Evolutionary conservation across 1,139 yeast genomes (phyloP).

Genomic region (Tardiomyces blankii): DNA sequence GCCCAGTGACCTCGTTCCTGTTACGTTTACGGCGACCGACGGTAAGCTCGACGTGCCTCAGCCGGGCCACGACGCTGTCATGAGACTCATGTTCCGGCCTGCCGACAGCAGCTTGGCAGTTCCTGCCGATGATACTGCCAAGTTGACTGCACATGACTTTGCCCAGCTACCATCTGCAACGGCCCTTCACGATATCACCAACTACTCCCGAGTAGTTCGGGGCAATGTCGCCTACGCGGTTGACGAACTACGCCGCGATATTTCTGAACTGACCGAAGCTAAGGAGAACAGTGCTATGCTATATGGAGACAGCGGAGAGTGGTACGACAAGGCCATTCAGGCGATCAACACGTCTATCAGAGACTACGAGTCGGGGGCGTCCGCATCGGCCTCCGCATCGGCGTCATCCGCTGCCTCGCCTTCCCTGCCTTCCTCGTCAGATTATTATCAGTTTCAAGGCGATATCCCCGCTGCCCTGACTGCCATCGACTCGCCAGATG

Average conservation of each 20-base stretch:
- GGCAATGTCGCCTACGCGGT: conserved; percentile 31
- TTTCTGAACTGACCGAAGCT: conserved; percentile 35
- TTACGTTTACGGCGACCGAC: conserved; percentile 43
- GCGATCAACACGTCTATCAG: conserved; percentile 35
- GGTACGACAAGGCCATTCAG: conserved; percentile 44
- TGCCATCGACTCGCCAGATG: neutral
- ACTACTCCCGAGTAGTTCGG: conserved; percentile 45
- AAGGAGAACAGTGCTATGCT: conserved; percentile 46
- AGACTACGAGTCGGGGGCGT: conserved; percentile 17
- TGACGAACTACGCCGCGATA: conserved; percentile 47
- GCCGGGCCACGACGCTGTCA: conserved; percentile 45
- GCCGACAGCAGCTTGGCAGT: conserved; percentile 30
- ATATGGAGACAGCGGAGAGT: conserved; percentile 50
- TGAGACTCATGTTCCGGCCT: conserved; percentile 66
- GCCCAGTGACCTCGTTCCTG: conserved; percentile 56
- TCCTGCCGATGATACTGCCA: conserved; percentile 3
- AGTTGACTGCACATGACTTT: neutral
- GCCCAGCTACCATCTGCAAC: neutral
- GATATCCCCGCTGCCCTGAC: neutral
- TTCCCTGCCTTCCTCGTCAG: too few relatives aligned
- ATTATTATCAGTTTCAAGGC: neutral
- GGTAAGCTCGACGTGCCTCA: conserved; percentile 51
- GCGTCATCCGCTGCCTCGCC: conserved; percentile 7
- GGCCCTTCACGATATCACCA: conserved; percentile 19
- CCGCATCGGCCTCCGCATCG: neutral